Evolutionary conservation across 371 early-diverging fungal species (phyloP), one percentile per base, ranked within the genome.

Genomic region (Mucor irregularis): DNA sequence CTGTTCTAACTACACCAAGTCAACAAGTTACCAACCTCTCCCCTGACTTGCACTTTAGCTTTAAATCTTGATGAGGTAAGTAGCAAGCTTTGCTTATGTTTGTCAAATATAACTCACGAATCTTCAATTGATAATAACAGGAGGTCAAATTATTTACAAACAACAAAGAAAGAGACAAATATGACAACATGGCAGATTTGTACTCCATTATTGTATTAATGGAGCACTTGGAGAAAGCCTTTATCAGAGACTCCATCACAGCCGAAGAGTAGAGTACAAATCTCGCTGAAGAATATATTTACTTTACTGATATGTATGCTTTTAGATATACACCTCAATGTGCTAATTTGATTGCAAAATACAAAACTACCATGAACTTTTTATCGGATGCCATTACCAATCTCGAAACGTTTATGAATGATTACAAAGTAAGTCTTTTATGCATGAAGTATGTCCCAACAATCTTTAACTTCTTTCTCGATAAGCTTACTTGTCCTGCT

Each of bases 191-290:
- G 84, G 96, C 96, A 2, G 96, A 96, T 53, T 71, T 97, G 13
- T 97, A 91, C 71, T 83, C 93, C 5, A 93, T 97, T 37, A 85
- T 97, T 19, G 85, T 96, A 11, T 82, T 90, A 8, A 84, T 92
- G 57, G 96, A 97, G 58, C 91, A 93, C 47, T 72, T 97, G 19
- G 98, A 97, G 65, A 86, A 89, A 56, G 95, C 97, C 0, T 97
- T 95, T 66, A 90, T 96, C 47, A 82, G 95, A 34, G 95, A 94
- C 71, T 87, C 91, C 2, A 84, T 96, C 14, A 74, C 89, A 0
- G 81, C 90, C 11, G 80, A 84, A 55, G 95, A 93, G 85, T 94
- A 79, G 63, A 22, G 10, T 24, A 8, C 11, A 26, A 25, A 22
- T 16, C 8, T 39, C 21, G 39, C 4, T 39, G 19, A 9, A 19